Base-by-base conservation (phyloP, 306 rosid genomes). In the Rosa persica region DNA sequence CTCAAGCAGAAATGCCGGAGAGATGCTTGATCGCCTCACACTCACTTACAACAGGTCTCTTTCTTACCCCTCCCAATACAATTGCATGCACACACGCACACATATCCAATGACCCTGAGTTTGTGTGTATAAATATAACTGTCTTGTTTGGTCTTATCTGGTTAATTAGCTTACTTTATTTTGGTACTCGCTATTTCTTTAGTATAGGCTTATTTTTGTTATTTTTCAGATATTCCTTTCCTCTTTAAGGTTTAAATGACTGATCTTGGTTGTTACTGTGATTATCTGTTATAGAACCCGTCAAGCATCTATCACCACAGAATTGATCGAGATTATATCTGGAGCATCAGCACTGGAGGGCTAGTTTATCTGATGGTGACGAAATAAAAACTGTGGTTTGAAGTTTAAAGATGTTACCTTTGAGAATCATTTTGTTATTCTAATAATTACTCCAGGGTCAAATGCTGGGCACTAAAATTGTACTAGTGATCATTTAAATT, bases 1-100 rank as follows among this genome's bases (percentile, higher is more conserved):
- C 83, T 93, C 99, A 60, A 95, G 99, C 91, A 95, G 99, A 87
- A 95, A 95, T 81, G 99, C 99, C 0, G 99, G 99, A 39, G 99
- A 95, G 0, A 95, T 95, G 98, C 99, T 95, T 84, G 99, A 93
- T 78, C 99, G 99, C 76, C 98, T 95, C 79, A 95, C 99, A 77
- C 96, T 95, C 75, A 85, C 94, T 43, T 95, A 95, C 81, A 93
- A 95, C 85, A 91, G 97, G 99, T 94, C 82, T 80, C 64, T 80
- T 44, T 60, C 79, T 54, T 76, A 46, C 85, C 52, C 51, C 67
- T 72, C 62, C 82, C 23, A 20, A 36, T 44, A 0, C 72, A 16
- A 43, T 13, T 78, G 11, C 69, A 38, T 72, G 51, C 76, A 43
- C 25, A 58, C 15, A 38, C 20, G 5, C 57, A 68, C 19, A 60